Percentiles rank a stretch among this genome's conserved stretches.
Conservation (phyloP, 2,329 filamentous ascomycete species). For the Karstenula rhodostoma region DNA sequence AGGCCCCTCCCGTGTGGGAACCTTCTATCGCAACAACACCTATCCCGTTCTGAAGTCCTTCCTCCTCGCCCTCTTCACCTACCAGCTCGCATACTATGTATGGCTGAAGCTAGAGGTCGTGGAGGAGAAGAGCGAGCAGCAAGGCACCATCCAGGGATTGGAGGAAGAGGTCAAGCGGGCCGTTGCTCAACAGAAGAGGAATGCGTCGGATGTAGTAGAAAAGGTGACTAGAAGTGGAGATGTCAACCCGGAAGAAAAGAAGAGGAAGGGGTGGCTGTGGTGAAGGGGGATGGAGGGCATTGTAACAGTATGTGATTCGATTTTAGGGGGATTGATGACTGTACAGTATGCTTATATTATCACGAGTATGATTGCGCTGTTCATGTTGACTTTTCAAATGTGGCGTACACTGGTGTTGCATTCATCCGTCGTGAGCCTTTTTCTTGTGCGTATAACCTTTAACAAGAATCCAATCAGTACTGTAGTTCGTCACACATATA, state of each 20-base stretch:
- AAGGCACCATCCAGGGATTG: slow-evolving; percentile 29
- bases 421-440: too few relatives aligned
- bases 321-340: neutral
- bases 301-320: too few relatives aligned
- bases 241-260: slow-evolving; percentile 18
- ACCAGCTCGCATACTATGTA: slow-evolving; percentile 77
- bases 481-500: too few relatives aligned
- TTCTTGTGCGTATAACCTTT: too few relatives aligned
- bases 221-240: slow-evolving; percentile 20
- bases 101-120: slow-evolving; percentile 79
- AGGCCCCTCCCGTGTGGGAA: slow-evolving; percentile 50
- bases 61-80: slow-evolving; percentile 77
- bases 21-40: slow-evolving; percentile 79
- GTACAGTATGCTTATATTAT: neutral
- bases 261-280: slow-evolving; percentile 4
- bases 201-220: slow-evolving; percentile 19
- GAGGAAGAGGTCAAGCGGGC: slow-evolving; percentile 34
- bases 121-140: slow-evolving; percentile 68
- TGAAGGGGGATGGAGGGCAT: neutral
- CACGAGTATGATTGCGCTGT: too few relatives aligned
- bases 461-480: too few relatives aligned
- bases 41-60: slow-evolving; percentile 77
- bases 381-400: too few relatives aligned
- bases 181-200: slow-evolving; percentile 27
- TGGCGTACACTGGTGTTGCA: too few relatives aligned